Evolutionary conservation across 257 asterid species (phyloP), one percentile per base, ranked within the genome.

Genomic region (Voacanga thouarsii): DNA sequence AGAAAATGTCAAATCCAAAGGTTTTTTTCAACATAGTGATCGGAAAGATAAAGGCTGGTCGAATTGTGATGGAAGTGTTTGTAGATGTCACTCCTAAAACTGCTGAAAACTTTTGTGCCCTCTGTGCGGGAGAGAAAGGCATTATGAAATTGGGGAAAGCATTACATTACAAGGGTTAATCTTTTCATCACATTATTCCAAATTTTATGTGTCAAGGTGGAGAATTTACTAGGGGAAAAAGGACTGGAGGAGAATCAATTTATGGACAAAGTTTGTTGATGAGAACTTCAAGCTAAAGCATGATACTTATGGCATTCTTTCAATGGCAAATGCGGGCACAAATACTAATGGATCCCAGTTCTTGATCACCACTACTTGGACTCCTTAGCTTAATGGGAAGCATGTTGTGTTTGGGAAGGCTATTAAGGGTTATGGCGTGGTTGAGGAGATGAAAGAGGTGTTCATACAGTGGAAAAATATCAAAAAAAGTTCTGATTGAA

Each of bases 351-450:
- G 96, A 3, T 92, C 96, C 2, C 96, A 92, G 23, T 91, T 92
- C 90, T 92, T 92, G 61, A 85, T 91, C 70, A 89, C 96, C 7
- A 91, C 95, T 0, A 80, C 16, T 0, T 69, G 45, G 57, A 88
- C 95, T 3, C 18, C 88, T 2, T 91, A 95, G 96, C 93, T 92
- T 3, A 91, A 91, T 55, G 91, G 90, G 61, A 92, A 91, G 80
- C 96, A 92, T 21, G 96, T 92, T 0, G 96, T 91, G 76, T 92
- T 92, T 77, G 96, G 96, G 3, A 85, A 92, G 82, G 96, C 91
- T 44, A 89, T 88, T 12, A 95, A 91, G 71, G 97, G 97, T 4
- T 86, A 85, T 72, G 79, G 64, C 16, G 90, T 92, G 1, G 90
- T 92, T 28, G 76, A 82, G 66, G 87, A 78, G 69, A 91, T 91